A percentile compares a stretch with the other conserved stretches of the same genome.
Evolutionary conservation across 371 early-diverging fungal genomes (phyloP).

Genomic region (Catenaria anguillulae): DNA sequence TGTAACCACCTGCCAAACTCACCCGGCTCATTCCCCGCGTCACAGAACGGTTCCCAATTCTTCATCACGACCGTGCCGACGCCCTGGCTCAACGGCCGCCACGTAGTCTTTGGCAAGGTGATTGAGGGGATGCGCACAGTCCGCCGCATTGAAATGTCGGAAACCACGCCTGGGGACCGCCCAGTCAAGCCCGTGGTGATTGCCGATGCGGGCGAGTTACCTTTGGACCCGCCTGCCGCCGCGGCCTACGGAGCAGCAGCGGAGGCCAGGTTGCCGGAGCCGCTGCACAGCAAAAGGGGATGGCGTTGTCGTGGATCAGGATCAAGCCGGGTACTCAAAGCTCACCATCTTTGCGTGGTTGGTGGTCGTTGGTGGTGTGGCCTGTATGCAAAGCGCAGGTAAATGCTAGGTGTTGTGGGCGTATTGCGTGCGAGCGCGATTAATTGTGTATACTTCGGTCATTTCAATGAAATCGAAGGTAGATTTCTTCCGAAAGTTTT

Average conservation of each 20-base stretch:
- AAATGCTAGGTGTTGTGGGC: no score
- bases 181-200: background rate
- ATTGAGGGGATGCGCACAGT: slow-evolving; percentile 35
- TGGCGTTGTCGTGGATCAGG: no score
- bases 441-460: no score
- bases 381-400: no score
- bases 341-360: no score
- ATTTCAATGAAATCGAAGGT: no score
- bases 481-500: no score
- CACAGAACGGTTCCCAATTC: slow-evolving; percentile 93
- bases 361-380: no score
- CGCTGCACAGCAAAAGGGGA: background rate
- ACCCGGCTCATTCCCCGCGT: slow-evolving; percentile 25
- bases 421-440: no score
- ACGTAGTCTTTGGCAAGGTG: slow-evolving; percentile 97
- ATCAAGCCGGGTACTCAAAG: no score
- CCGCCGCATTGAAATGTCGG: background rate
- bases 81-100: slow-evolving; percentile 95
- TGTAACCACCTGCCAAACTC: no score
- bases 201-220: background rate
- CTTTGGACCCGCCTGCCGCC: background rate
- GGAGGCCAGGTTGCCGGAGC: no score
- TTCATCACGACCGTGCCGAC: slow-evolving; percentile 79
- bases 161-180: background rate
- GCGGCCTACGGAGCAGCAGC: background rate